Conservation (phyloP, 257 asterid genomes). For the Avicennia marina region DNA sequence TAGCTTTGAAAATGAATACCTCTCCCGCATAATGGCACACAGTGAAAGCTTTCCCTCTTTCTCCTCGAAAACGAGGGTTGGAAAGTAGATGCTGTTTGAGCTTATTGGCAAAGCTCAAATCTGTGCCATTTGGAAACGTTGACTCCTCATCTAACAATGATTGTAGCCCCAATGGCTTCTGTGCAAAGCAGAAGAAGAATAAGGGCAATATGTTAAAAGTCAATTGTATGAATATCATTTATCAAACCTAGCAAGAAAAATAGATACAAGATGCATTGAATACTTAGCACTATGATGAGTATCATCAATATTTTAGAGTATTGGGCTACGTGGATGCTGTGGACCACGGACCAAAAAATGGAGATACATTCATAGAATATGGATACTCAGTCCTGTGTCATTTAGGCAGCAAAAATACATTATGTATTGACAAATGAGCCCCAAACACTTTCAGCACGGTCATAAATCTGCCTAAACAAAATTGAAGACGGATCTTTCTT, state of each 20-base stretch:
- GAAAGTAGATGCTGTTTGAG: constrained; percentile 81
- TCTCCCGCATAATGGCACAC: constrained; percentile 97
- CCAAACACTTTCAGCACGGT: too few relatives aligned
- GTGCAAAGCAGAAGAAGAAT: constrained; percentile 21
- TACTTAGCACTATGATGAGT: too few relatives aligned
- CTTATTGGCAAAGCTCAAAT: constrained; percentile 92
- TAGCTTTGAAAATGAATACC: constrained; percentile 36
- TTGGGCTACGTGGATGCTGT: too few relatives aligned
- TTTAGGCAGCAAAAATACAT: too few relatives aligned
- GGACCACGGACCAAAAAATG: too few relatives aligned
- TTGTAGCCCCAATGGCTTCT: constrained; percentile 89
- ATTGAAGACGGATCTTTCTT: neutral
- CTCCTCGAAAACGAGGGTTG: constrained; percentile 80
- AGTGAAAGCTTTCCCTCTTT: constrained; percentile 76
- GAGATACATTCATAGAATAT: too few relatives aligned
- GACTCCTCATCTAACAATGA: constrained; percentile 97
- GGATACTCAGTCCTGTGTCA: too few relatives aligned
- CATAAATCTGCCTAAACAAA: neutral
- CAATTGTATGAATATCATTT: constrained; percentile 8
- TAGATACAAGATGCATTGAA: neutral
- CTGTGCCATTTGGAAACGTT: constrained; percentile 95
- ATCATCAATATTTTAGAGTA: too few relatives aligned
- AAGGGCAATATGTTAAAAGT: neutral
- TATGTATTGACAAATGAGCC: too few relatives aligned
- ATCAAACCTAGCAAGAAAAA: neutral